Base-by-base conservation (phyloP, 169 alveolate species). In the Babesia ovis region DNA sequence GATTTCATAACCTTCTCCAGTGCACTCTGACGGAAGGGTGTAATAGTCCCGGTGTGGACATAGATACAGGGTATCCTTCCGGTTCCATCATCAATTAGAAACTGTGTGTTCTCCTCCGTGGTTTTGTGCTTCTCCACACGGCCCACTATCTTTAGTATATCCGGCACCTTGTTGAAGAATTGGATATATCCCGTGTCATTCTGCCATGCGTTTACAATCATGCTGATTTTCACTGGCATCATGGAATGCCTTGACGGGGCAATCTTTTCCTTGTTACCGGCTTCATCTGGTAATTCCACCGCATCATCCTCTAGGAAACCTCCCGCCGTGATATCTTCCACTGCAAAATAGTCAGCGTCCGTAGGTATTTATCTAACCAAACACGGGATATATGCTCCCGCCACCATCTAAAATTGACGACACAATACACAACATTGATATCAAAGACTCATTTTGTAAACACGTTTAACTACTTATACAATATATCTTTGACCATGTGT, bases 71-170 rank as follows among this genome's bases (percentile, higher is more conserved):
- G 48, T 11, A 81, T 57, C 20, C 70, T 14, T n/a, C 75, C 89
- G 8, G 85, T 72, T 3, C 84, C 89, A 35, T 81, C 89, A 50
- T 81, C 89, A 12, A 81, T 62, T 4, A 81, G 35, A 46, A 71
- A 72, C 25, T 62, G 45, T 22, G 83, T 81, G 53, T 51, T 76
- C 16, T 81, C 80, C 9, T 70, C 80, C 12, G 89, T 71, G 25
- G 45, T 25, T 31, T 50, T 46, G 53, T 54, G 37, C 4, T 37
- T 42, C 27, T 27, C 68, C 18, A 81, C 29, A 43, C 79, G 77
- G n/a, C 89, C 89, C 18, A 81, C 51, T 18, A 81, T 50, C 72
- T 81, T 81, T 4, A 81, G 29, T 22, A 81, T 50, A 62, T 81
- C 89, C 53, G 71, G 61, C 6, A 37, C 34, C 67, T 71, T 68